Conservation (phyloP, 2,329 filamentous ascomycete genomes). For the Malbranchea zuffiana region DNA sequence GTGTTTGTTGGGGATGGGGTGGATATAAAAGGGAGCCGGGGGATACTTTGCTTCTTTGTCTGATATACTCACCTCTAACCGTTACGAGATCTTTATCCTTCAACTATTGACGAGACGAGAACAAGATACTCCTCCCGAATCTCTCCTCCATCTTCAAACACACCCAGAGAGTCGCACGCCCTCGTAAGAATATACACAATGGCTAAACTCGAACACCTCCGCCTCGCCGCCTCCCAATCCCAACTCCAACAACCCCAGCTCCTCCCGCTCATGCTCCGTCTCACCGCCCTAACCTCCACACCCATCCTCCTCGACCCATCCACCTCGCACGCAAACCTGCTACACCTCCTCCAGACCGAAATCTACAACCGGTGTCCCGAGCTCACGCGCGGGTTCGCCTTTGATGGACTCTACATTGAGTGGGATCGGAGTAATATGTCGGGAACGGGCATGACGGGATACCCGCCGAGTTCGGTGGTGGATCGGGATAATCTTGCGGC, state of each 20-base stretch:
- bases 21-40: too few species aligned
- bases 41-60: too few species aligned
- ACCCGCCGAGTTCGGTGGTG: constrained; percentile 9
- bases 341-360: constrained; percentile 11
- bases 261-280: constrained; percentile 13
- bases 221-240: constrained; percentile 1
- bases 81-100: too few species aligned
- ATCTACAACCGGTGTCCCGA: constrained; percentile 8
- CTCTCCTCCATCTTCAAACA: too few species aligned
- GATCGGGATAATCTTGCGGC: constrained; percentile 11
- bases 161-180: too few species aligned
- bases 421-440: constrained; percentile 11
- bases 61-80: too few species aligned
- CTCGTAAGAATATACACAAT: too few species aligned
- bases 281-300: constrained; percentile 10
- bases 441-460: constrained; percentile 1
- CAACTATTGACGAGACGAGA: too few species aligned
- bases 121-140: too few species aligned
- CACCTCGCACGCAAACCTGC: constrained; percentile 5
- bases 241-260: not conserved
- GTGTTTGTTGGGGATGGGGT: too few species aligned
- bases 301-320: constrained; percentile 10
- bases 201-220: constrained; percentile 6
- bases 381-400: constrained; percentile 8
- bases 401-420: constrained; percentile 13